Evolutionary conservation across 345 rosid genomes (phyloP), one percentile per base, ranked within the genome.

Genomic region (Laguncularia racemosa): DNA sequence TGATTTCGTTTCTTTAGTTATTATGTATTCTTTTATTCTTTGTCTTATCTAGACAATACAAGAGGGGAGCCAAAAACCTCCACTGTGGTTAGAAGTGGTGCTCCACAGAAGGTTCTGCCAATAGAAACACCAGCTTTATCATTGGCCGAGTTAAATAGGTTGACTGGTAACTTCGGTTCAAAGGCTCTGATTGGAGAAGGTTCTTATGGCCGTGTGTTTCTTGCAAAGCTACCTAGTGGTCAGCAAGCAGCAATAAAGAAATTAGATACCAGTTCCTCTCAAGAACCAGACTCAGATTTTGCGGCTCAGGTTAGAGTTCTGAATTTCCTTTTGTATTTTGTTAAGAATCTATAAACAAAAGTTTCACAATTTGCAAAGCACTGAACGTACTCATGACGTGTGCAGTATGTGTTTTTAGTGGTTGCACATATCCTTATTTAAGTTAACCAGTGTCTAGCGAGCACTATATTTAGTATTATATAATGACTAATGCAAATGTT

Each of bases 141-240:
- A 18, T 64, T 93, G 59, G 95, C 80, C 14, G 92, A 85, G 77
- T 52, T 93, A 55, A 89, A 85, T 40, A 72, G 77, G 67, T 58
- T 71, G 49, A 84, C 96, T 0, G 68, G 60, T 43, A 90, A 88
- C 64, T 95, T 95, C 40, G 97, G 93, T 2, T 59, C 76, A 17
- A 85, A 90, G 81, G 82, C 99, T 17, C 64, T 95, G 76, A 83
- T 90, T 0, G 99, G 95, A 54, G 99, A 95, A 75, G 99, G 97
- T 56, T 90, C 99, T n/a, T 95, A 88, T 28, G 97, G 97, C 58
- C 84, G 97, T 26, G 99, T 90, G 63, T 95, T 85, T 67, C 62
- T 47, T 45, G 99, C 88, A 55, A 81, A 76, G 65, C 63, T 84
- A 66, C 67, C 50, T 55, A 63, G 73, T 15, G 88, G 81, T 9